phyloP scores from a whole-genome alignment of 1,284 basidiomycete genomes.

The Schizophyllum amplum region DNA sequence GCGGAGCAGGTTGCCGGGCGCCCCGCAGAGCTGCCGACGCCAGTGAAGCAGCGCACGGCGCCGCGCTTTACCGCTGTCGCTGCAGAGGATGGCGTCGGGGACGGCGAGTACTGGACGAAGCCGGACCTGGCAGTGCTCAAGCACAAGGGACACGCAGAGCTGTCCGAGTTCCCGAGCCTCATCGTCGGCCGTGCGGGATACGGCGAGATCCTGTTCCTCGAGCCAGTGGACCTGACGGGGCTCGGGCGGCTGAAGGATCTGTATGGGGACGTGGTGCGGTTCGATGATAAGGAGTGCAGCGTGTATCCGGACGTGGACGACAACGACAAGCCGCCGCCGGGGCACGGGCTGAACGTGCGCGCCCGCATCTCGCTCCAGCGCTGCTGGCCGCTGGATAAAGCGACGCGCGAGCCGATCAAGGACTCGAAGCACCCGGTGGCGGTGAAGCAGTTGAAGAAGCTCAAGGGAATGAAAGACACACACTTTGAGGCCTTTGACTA shows the following conservation, averaged over 20 bases:
- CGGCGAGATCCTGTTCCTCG: conserved; percentile 86
- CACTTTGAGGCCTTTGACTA: conserved; percentile 80
- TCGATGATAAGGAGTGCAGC: conserved; percentile 87
- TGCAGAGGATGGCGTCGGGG: conserved; percentile 25
- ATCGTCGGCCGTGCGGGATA: conserved; percentile 87
- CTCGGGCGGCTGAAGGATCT: conserved; percentile 76
- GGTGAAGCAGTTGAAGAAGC: conserved; percentile 74
- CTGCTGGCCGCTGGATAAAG: conserved; percentile 90
- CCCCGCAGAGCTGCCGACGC: conserved; percentile 31
- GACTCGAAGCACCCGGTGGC: conserved; percentile 70
- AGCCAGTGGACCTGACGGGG: conserved; percentile 89
- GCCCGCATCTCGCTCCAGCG: conserved; percentile 75
- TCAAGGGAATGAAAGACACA: conserved; percentile 83
- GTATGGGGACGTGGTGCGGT: conserved; percentile 81
- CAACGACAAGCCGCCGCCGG: conserved; percentile 72
- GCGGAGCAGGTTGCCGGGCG: conserved; percentile 18
- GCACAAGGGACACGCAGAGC: conserved; percentile 61
- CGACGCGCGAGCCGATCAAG: conserved; percentile 85
- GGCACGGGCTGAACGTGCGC: conserved; percentile 85
- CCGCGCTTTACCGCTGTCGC: conserved; percentile 41
- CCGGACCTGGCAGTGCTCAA: conserved; percentile 71
- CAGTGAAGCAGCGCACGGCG: conserved; percentile 27
- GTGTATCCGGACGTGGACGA: conserved; percentile 89
- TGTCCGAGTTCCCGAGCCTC: conserved; percentile 67
- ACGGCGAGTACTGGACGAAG: conserved; percentile 77